Conservation (phyloP, 352 stramenopile genomes). For the Phytophthora tubulina region DNA sequence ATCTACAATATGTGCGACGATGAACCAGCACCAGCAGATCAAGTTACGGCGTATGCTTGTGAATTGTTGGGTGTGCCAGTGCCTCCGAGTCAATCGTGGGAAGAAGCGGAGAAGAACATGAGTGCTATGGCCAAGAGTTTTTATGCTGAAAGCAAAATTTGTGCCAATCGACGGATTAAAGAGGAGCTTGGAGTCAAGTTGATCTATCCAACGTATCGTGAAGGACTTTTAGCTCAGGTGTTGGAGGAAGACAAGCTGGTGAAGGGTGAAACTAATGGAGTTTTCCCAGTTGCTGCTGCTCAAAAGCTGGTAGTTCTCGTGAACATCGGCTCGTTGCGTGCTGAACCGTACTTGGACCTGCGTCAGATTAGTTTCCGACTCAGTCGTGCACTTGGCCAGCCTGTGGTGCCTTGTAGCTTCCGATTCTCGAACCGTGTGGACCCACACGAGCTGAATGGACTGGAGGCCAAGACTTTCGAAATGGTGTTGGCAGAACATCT, state of each 20-base stretch:
- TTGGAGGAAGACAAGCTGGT: slow-evolving; percentile 68
- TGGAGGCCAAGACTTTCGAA: slow-evolving; percentile 74
- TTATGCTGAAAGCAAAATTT: slow-evolving; percentile 87
- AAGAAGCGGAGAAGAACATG: slow-evolving; percentile 80
- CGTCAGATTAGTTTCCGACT: slow-evolving; percentile 78
- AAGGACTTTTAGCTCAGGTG: slow-evolving; percentile 83
- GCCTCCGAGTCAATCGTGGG: slow-evolving; percentile 68
- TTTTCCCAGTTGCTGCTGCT: neutral
- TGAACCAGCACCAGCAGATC: slow-evolving; percentile 81
- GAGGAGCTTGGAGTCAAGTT: slow-evolving; percentile 78
- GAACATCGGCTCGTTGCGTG: slow-evolving; percentile 81
- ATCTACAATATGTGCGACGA: slow-evolving; percentile 94
- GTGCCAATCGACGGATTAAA: slow-evolving; percentile 80
- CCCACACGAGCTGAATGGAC: slow-evolving; percentile 60
- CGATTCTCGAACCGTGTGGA: slow-evolving; percentile 83
- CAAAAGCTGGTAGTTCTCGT: slow-evolving; percentile 62
- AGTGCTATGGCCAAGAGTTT: slow-evolving; percentile 89
- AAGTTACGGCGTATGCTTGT: slow-evolving; percentile 83
- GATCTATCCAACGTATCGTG: slow-evolving; percentile 81
- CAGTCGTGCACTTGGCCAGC: slow-evolving; percentile 58
- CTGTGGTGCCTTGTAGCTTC: slow-evolving; percentile 81
- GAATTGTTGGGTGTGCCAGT: slow-evolving; percentile 69
- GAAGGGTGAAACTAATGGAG: slow-evolving; percentile 1
- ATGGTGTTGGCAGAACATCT: slow-evolving; percentile 65
- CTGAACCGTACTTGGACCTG: slow-evolving; percentile 76